Evolutionary conservation across 352 stramenopile genomes (phyloP).

Genomic region (Pythium scleroteichum): DNA sequence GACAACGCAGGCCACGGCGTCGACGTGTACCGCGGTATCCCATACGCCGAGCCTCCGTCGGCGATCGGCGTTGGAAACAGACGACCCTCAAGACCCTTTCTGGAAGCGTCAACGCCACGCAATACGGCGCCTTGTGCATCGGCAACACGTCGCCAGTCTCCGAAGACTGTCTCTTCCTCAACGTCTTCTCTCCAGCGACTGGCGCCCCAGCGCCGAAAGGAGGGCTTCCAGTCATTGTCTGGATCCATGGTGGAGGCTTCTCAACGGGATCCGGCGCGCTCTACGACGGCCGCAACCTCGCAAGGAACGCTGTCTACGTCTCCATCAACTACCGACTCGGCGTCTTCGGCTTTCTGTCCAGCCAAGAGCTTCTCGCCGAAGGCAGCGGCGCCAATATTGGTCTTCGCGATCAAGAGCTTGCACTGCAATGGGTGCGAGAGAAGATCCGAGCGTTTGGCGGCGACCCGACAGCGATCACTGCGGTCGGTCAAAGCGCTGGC

Average conservation of each 20-base stretch:
- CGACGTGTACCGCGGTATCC: constrained; percentile 8
- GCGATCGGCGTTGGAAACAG: background rate
- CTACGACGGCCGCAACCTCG: background rate
- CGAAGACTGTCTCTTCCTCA: constrained; percentile 38
- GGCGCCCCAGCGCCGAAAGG: constrained; percentile 17
- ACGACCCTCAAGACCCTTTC: background rate
- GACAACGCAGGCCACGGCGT: background rate
- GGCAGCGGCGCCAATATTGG: constrained; percentile 26
- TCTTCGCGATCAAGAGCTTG: constrained; percentile 28
- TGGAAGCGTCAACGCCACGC: background rate
- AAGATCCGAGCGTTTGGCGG: constrained; percentile 38
- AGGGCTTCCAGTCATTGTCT: constrained; percentile 31
- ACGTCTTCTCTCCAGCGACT: constrained; percentile 29
- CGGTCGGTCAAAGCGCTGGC: constrained; percentile 16
- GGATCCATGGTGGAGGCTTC: constrained; percentile 34
- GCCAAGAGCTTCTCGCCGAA: constrained; percentile 30
- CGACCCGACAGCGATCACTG: constrained; percentile 34
- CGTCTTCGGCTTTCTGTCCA: constrained; percentile 26
- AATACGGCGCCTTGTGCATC: background rate
- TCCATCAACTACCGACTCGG: constrained; percentile 38
- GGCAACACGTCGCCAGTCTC: background rate
- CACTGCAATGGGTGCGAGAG: constrained; percentile 33
- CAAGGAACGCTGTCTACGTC: constrained; percentile 21
- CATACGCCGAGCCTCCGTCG: constrained; percentile 2
- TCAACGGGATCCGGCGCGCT: background rate